Evolutionary conservation across 306 rosid genomes (phyloP).

Genomic region (Glycine soja): DNA sequence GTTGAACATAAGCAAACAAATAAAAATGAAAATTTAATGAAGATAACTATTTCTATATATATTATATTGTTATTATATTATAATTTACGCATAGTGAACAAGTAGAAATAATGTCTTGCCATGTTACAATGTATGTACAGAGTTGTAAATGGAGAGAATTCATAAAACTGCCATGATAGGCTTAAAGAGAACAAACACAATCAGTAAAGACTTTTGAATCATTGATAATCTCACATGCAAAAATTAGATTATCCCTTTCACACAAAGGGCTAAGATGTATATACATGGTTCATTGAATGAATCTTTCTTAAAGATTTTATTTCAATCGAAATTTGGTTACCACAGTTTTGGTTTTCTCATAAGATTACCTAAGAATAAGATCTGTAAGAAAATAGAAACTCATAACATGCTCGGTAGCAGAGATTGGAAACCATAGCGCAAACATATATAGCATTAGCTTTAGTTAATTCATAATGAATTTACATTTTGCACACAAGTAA

Average conservation of each 20-base stretch:
- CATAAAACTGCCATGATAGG: not conserved
- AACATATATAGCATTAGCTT: not conserved
- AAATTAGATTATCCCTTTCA: not conserved
- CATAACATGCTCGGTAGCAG: not conserved
- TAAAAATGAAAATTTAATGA: conserved; percentile 17
- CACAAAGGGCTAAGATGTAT: not conserved
- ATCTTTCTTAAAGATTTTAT: not conserved
- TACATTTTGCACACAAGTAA: not conserved
- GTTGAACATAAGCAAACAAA: conserved; percentile 25
- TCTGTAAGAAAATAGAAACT: not conserved
- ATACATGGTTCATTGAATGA: not conserved
- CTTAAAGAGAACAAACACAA: conserved; percentile 4
- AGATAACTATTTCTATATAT: conserved; percentile 17
- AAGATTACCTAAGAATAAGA: not conserved
- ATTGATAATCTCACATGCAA: not conserved
- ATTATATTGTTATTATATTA: not conserved
- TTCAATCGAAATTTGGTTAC: not conserved
- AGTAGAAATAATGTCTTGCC: too few species aligned
- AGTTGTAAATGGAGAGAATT: not conserved
- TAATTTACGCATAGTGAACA: not conserved
- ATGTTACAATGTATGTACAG: not conserved
- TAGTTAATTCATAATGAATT: not conserved
- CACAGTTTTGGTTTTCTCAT: not conserved
- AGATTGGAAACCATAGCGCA: not conserved
- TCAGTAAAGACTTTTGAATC: not conserved